phyloP scores from a whole-genome alignment of 2,329 filamentous ascomycete genomes.

The Alternaria gansuensis region DNA sequence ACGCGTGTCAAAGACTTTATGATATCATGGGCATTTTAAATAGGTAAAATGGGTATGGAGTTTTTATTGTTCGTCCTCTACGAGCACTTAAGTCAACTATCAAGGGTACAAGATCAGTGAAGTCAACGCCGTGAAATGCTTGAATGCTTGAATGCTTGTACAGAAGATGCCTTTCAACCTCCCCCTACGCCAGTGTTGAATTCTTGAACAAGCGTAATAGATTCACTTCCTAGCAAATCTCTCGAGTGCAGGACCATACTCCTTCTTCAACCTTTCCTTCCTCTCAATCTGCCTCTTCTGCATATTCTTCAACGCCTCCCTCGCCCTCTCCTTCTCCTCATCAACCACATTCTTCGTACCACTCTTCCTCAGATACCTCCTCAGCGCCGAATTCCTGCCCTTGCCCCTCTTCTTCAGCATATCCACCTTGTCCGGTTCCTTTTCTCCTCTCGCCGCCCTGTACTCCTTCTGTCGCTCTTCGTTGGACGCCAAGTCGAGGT shows the following conservation, averaged over 20 bases:
- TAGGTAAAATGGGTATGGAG: slow-evolving; percentile 32
- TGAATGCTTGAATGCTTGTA: not conserved
- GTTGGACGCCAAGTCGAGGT: slow-evolving; percentile 81
- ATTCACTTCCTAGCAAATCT: slow-evolving; percentile 77
- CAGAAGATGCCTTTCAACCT: not conserved
- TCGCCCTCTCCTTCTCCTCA: slow-evolving; percentile 86
- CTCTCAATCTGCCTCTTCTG: slow-evolving; percentile 41
- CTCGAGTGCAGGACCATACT: slow-evolving; percentile 84
- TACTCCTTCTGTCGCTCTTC: slow-evolving; percentile 78
- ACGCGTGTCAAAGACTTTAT: slow-evolving; percentile 15
- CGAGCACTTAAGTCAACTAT: not conserved
- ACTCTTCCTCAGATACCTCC: slow-evolving; percentile 91
- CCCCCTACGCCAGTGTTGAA: not conserved
- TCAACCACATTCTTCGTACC: slow-evolving; percentile 93
- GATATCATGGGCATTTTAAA: slow-evolving; percentile 31
- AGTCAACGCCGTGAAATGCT: slow-evolving; percentile 25
- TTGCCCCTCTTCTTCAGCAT: slow-evolving; percentile 78
- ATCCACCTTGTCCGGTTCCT: slow-evolving; percentile 66
- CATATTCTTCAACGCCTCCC: slow-evolving; percentile 74
- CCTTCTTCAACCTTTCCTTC: slow-evolving; percentile 65
- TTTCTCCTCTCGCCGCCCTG: slow-evolving; percentile 73
- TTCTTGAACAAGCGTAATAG: slow-evolving; percentile 7
- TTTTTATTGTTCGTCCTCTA: slow-evolving; percentile 11
- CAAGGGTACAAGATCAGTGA: not conserved
- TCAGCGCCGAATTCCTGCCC: slow-evolving; percentile 87